Evolutionary conservation across 202 grass and related monocot species (phyloP), one percentile per base, ranked within the genome.

Genomic region (Carex arenaria): DNA sequence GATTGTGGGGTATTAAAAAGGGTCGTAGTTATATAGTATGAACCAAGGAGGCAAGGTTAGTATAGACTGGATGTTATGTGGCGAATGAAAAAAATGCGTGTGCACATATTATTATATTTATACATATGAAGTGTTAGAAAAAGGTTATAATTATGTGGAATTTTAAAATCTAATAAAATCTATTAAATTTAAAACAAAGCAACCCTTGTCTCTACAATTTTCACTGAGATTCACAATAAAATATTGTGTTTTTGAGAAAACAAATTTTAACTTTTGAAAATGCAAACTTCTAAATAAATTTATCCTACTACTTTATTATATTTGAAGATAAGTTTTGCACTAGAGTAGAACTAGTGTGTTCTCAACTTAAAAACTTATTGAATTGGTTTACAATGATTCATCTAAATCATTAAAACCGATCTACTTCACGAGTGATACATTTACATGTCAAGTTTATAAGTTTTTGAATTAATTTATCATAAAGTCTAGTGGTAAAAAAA

Each of bases 1-100:
- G 26, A 19, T 52, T 66, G 36, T 67, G 80, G 63, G 80, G 80
- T 54, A 68, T n/a, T 64, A 28, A 43, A 57, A 82, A 82, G 23
- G 22, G 42, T 34, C 63, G 23, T 65, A 64, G 17, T 69, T 82
- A 57, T 82, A 82, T 82, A 82, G 80, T 15, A 67, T 14, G 64
- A 30, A 82, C 26, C 30, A 67, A 38, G 80, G 30, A 67, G 9
- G 8, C 8, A 47, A 47, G 63, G 57, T 0, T 34, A 31, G 22
- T 51, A 22, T 17, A 20, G 0, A 15, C 18, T 38, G 14, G 80
- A 70, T 82, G 40, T 56, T 56, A 1, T 82, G 64, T 57, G 80
- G 64, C 80, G 10, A 69, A n/a, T 14, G 61, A 54, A 45, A 82
- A 63, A 34, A 36, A 40, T 76, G 67, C 8, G 11, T 57, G 12